Conservation (phyloP, 108 stramenopile genomes). For the Nitzschia sp. region DNA sequence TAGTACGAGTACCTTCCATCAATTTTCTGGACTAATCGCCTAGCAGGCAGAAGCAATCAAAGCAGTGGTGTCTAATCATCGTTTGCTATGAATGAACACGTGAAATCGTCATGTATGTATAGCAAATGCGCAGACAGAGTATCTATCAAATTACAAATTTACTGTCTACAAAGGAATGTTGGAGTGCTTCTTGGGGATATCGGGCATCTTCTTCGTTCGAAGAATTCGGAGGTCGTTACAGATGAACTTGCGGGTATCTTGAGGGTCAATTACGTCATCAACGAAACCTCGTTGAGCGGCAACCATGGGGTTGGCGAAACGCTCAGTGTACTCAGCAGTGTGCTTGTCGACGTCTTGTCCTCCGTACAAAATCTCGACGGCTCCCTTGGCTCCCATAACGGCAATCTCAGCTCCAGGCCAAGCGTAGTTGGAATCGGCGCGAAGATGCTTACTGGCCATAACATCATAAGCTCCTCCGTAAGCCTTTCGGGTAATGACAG, state of each 20-base stretch:
- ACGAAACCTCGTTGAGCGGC: conserved; percentile 94
- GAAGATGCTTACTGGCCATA: conserved; percentile 98
- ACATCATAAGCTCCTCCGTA: conserved; percentile 99
- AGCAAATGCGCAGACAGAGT: no score
- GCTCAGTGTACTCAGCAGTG: conserved; percentile 86
- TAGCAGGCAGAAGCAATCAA: no score
- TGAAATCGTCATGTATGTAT: no score
- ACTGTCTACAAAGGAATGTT: conserved; percentile 90
- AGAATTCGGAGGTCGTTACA: conserved; percentile 94
- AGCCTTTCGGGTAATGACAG: conserved; percentile 98
- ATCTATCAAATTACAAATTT: no score
- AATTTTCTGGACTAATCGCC: no score
- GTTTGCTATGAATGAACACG: no score
- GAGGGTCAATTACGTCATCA: conserved; percentile 96
- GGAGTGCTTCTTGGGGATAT: conserved; percentile 88
- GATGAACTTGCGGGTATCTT: conserved; percentile 81
- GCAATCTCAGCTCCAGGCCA: conserved; percentile 97
- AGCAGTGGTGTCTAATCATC: no score
- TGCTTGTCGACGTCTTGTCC: conserved; percentile 92
- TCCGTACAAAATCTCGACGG: conserved; percentile 98
- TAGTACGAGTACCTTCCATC: no score
- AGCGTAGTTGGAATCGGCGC: conserved; percentile 97
- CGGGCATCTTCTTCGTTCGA: conserved; percentile 78
- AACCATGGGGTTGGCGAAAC: conserved; percentile 95
- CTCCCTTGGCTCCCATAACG: conserved; percentile 99